Evolutionary conservation across 257 asterid genomes (phyloP).

Genomic region (Penstemon barbatus): DNA sequence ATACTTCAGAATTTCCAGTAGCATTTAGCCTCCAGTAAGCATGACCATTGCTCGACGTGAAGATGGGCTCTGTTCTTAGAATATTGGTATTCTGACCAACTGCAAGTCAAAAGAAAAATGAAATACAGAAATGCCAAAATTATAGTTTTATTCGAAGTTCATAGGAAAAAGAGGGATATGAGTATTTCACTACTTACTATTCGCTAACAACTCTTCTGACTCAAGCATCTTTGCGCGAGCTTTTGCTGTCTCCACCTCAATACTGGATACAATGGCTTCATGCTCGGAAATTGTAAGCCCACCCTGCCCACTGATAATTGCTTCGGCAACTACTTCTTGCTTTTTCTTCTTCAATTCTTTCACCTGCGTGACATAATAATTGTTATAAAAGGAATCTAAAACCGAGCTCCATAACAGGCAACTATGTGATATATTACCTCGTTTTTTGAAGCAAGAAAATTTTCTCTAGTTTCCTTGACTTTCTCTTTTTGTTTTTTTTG

Average conservation of each 20-base stretch:
- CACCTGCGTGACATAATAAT: conserved; percentile 44
- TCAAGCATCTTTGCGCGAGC: conserved; percentile 63
- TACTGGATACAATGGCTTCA: conserved; percentile 47
- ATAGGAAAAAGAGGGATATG: neutral
- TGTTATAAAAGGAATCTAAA: neutral
- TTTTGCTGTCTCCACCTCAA: conserved; percentile 48
- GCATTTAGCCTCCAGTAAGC: conserved; percentile 59
- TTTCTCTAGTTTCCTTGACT: conserved; percentile 57
- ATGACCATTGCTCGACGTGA: conserved; percentile 42
- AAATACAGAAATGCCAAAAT: neutral
- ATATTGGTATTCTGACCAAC: conserved; percentile 47
- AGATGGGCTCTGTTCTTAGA: conserved; percentile 48
- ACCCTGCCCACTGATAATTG: conserved; percentile 50
- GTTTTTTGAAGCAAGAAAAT: conserved; percentile 54
- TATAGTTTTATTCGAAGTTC: neutral
- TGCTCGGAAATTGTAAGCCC: conserved; percentile 62
- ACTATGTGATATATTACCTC: conserved; percentile 42
- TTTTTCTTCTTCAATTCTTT: conserved; percentile 63
- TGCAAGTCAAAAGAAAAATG: conserved; percentile 25
- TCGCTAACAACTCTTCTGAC: conserved; percentile 38
- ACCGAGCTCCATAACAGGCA: conserved; percentile 17
- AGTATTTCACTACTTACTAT: conserved; percentile 44
- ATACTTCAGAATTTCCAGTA: conserved; percentile 39
- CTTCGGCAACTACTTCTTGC: conserved; percentile 52
- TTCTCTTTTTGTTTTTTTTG: conserved; percentile 39